Base-by-base conservation (phyloP, 345 rosid genomes). In the Trapa incisa region DNA sequence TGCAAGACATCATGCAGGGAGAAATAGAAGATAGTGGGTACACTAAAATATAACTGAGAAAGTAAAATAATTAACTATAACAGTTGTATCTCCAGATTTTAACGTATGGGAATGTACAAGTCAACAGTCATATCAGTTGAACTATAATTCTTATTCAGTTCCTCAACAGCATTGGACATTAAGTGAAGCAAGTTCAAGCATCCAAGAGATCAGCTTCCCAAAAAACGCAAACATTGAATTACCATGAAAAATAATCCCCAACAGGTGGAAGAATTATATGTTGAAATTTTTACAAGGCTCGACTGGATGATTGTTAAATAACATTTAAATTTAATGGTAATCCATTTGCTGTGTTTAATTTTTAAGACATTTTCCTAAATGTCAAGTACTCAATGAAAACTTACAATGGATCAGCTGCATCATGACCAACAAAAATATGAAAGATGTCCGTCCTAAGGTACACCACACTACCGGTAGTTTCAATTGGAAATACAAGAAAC, bases 1-100 rank as follows among this genome's bases (percentile, higher is more conserved):
- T 81, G 73, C 42, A 67, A 50, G 66, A 67, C 56, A 68, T 38
- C 11, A 43, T 22, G 33, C 60, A 54, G 5, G 1, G 1, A n/a
- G 58, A 22, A n/a, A 54, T n/a, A 5, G 32, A 53, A 53, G 16
- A 48, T 48, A 48, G 15, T 13, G 54, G 1, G 1, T 48, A 13
- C 16, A 16, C 43, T 8, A 41, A 8, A 41, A 41, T 4, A 41
- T 5, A 13, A 50, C 2, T 4, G 12, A 22, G 54, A 4, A 41
- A 50, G 12, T 50, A 17, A 50, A 50, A 14, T 50, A 50, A 50
- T 1, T 50, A 5, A 13, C 12, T 50, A 50, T 1, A 50, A 16
- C 54, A 13, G 22, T 22, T 50, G 54, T 5, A 16, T 14, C 54
- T 16, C 54, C 22, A 16, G 54, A 3, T 50, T 14, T 50, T 7